Evolutionary conservation across 148 eudicot species (phyloP), one percentile per base, ranked within the genome.

Genomic region (Cornus suecica): DNA sequence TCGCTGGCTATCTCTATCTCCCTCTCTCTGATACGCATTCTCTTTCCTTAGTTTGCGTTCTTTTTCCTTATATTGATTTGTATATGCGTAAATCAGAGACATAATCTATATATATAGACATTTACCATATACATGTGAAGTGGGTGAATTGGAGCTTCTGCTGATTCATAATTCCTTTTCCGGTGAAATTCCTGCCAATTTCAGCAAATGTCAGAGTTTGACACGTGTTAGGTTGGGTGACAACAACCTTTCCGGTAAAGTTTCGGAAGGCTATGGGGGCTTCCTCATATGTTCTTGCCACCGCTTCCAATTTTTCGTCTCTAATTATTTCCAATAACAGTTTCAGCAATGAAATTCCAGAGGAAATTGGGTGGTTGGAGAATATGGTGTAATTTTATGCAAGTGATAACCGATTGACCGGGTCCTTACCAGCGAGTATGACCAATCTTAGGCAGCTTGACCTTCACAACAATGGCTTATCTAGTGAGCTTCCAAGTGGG

Each of bases 211-310:
- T 70, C 65, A 69, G 78, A 88, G 86, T 71, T 65, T 95, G 61
- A 31, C 68, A 5, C 89, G 99, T 2, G 84, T 92, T 20, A 70
- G 99, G 18, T 52, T 95, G 13, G 85, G 86, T 8, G 63, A 75
- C 23, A 95, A 95, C 24, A 68, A 66, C 41, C 83, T 95, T 4
- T 76, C 92, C 1, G 99, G 99, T 4, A n/a, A 76, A 28, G 2
- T 88, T 95, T 24, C 76, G 85, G 10, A 88, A 86, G 75, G 73
- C 87, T 0, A 86, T 94, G 97, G 98, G 98, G 91, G 2, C 80
- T 95, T 0, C 97, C 99, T 0, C 87, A 83, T 4, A 80, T 91
- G 3, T 76, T 81, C 10, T 95, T 1, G 86, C 88, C 15, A 86
- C 90, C 0, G 99, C 93, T 0, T 23, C 74, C 0, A 90, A 89